Base-by-base conservation (phyloP, 345 rosid genomes). In the Barbarea vulgaris region DNA sequence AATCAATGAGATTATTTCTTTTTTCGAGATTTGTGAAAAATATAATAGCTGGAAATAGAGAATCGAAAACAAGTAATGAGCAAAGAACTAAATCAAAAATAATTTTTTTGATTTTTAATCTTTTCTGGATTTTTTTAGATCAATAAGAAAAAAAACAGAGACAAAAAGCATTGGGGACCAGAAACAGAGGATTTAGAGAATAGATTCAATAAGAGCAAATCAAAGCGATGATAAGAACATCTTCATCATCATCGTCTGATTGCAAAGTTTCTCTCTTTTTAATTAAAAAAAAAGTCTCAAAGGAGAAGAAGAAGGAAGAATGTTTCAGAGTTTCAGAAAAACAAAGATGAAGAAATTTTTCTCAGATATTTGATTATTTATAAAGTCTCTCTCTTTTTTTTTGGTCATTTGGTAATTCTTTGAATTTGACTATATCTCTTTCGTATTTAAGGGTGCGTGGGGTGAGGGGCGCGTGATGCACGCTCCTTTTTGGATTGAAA, bases 11-110 rank as follows among this genome's bases (percentile, higher is more conserved):
- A 41, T 52, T 17, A 42, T 52, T 63, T 41, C 19, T 51, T 41
- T 46, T 48, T 19, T 42, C 47, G 75, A 69, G 80, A 69, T 76
- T 69, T 76, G 75, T 44, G 80, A 61, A 76, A 76, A n/a, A n/a
- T n/a, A 50, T 59, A 21, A 37, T 50, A 75, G 74, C 74, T 67
- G 69, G 79, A 30, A 59, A 52, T 25, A 22, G 57, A 74, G 44
- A 41, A 41, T 73, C 48, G 64, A 34, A 24, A 61, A n/a, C 48
- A 48, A 62, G 52, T 51, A 50, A 62, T 19, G 69, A 72, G 30
- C 17, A 50, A 31, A 64, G 30, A 36, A 2, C 50, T 11, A 18
- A 64, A 25, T 37, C 4, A 60, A 14, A 34, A 8, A 17, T 8
- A 41, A 22, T 30, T 5, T 14, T 10, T 41, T 58, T 36, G 7